Evolutionary conservation across 768 basidiomycete species (phyloP).

Genomic region (Leccinum imitatum): DNA sequence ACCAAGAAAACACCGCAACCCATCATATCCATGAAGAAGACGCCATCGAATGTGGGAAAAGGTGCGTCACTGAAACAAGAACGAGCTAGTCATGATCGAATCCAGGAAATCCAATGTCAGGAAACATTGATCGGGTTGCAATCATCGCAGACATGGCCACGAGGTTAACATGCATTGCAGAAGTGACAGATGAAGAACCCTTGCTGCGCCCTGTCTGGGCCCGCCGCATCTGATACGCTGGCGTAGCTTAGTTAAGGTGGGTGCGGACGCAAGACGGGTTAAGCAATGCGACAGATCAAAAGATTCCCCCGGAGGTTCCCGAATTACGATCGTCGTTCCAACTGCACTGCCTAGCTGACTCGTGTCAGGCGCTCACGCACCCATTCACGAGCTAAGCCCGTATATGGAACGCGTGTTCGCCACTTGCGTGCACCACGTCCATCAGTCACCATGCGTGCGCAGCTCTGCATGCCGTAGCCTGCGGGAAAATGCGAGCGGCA

Average conservation of each 20-base stretch:
- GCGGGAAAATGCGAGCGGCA: slow-evolving; percentile 24
- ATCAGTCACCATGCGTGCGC: slow-evolving; percentile 32
- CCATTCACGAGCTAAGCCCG: slow-evolving; percentile 14
- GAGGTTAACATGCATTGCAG: slow-evolving; percentile 20
- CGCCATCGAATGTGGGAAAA: slow-evolving; percentile 9
- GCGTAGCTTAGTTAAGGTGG: slow-evolving; percentile 15
- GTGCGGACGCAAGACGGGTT: slow-evolving; percentile 23
- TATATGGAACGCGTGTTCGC: slow-evolving; percentile 22
- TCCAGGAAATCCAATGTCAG: slow-evolving; percentile 9
- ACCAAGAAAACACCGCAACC: slow-evolving; percentile 7
- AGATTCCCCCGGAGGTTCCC: slow-evolving; percentile 23
- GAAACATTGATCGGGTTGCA: slow-evolving; percentile 11
- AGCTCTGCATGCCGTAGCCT: slow-evolving; percentile 26
- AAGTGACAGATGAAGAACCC: slow-evolving; percentile 15
- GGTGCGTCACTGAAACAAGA: slow-evolving; percentile 10
- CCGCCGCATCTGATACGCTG: slow-evolving; percentile 5
- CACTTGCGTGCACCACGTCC: slow-evolving; percentile 22
- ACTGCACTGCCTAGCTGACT: slow-evolving; percentile 18
- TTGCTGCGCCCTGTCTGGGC: slow-evolving; percentile 14
- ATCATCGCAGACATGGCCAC: slow-evolving; percentile 12
- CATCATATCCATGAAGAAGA: slow-evolving; percentile 12
- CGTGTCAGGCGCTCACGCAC: slow-evolving; percentile 20
- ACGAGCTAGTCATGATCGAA: slow-evolving; percentile 7
- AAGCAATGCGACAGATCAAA: slow-evolving; percentile 18
- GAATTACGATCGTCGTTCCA: slow-evolving; percentile 18